Base-by-base conservation (phyloP, 2,329 filamentous ascomycete species). In the Diaporthe sp. region DNA sequence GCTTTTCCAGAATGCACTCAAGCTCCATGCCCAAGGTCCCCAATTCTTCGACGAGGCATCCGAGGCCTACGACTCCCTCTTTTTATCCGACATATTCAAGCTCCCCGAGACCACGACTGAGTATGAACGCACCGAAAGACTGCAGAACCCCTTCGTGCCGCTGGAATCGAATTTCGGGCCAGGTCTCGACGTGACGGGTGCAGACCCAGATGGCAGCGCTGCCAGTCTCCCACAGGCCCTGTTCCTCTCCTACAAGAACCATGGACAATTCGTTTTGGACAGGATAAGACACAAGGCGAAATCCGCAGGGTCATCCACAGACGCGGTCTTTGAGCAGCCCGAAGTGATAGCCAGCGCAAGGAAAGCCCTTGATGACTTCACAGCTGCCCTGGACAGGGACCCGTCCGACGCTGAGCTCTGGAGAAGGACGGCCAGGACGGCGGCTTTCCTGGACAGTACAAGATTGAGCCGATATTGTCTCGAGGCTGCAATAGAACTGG, bases 211-310 rank as follows among this genome's bases (percentile, higher is more conserved):
- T 78, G 93, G 91, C 39, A 92, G 92, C 2, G 94, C 93, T 22
- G 97, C 94, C 81, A 96, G 93, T 67, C 87, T 98, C 13, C 93
- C 95, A 0, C 96, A 98, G 81, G 95, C 97, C 15, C 89, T 98
- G 28, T 98, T 98, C 81, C 90, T 99, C 10, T 94, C 96, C 1
- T 95, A 97, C 87, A 99, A 98, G 84, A 99, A 98, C 80, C 93
- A 96, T 85, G 97, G 95, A 57, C 95, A 98, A 81, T 98, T 98
- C 81, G 87, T 93, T 75, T 87, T 99, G n/a, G 96, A 99, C 82
- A 87, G 86, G 75, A 90, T 93, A 79, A 92, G 88, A 79, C 86
- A 90, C 83, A 88, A 85, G 63, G 83, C 86, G 15, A 85, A 85
- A 42, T 77, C 79, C 3, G 76, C 80, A 13, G 77, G 79, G 8